Evolutionary conservation across 345 rosid species (phyloP).

Genomic region (Balakata baccata): DNA sequence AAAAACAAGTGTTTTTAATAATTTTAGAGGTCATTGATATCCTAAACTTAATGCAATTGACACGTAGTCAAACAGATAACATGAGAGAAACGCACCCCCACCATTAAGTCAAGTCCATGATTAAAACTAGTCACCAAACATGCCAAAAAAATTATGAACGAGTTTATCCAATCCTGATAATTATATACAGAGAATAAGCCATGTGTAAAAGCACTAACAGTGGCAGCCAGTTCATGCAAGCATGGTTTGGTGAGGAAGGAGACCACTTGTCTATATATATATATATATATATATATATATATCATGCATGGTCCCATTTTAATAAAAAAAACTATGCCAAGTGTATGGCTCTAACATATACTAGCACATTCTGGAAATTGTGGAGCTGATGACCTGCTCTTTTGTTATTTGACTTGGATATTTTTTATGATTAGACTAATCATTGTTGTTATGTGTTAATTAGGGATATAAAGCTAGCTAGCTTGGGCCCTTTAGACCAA

Average conservation of each 20-base stretch:
- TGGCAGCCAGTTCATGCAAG: not conserved
- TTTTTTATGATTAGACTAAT: not conserved
- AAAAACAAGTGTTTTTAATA: not conserved
- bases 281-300: too few relatives aligned
- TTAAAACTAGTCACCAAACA: slow-evolving; percentile 7
- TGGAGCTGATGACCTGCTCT: not conserved
- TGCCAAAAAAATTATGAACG: not conserved
- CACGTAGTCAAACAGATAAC: not conserved
- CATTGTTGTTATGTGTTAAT: too few relatives aligned
- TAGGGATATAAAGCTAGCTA: too few relatives aligned
- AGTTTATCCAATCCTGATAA: not conserved
- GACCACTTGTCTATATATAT: too few relatives aligned
- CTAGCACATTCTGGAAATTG: slow-evolving; percentile 15
- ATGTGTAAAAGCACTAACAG: slow-evolving; percentile 9
- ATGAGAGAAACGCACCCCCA: not conserved
- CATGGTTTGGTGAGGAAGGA: too few relatives aligned
- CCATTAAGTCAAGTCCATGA: slow-evolving; percentile 13
- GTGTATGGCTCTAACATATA: slow-evolving; percentile 22
- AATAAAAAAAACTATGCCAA: not conserved
- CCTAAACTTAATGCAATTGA: not conserved
- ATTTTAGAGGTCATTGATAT: not conserved
- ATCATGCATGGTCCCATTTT: too few relatives aligned
- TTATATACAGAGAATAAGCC: not conserved
- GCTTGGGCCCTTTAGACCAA: too few relatives aligned
- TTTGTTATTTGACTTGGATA: not conserved